phyloP scores from a whole-genome alignment of 192 early-diverging fungal species.

The Podila clonocystis region DNA sequence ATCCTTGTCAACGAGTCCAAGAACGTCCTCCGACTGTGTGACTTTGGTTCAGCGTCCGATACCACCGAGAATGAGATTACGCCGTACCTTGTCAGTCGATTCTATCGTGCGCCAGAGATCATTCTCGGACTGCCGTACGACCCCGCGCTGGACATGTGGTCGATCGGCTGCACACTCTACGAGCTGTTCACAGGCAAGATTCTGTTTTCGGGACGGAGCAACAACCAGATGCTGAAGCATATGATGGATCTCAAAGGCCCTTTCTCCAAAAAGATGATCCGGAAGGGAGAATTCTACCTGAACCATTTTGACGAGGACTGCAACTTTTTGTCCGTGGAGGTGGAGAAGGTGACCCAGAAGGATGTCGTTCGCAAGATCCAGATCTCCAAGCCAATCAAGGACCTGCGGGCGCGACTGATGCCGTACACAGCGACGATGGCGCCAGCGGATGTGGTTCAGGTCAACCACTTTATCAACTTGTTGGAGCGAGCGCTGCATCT shows the following conservation, averaged over 20 bases:
- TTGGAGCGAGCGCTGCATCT: slow-evolving; percentile 86
- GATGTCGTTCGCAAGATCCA: slow-evolving; percentile 75
- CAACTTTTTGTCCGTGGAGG: slow-evolving; percentile 71
- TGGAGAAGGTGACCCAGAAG: slow-evolving; percentile 70
- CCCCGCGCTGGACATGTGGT: slow-evolving; percentile 94
- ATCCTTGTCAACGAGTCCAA: slow-evolving; percentile 89
- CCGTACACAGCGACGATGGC: slow-evolving; percentile 61
- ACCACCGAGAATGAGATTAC: slow-evolving; percentile 92
- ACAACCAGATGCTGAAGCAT: slow-evolving; percentile 95
- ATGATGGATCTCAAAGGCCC: slow-evolving; percentile 96
- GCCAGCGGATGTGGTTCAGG: slow-evolving; percentile 67
- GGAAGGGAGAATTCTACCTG: slow-evolving; percentile 80
- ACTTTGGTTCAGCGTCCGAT: slow-evolving; percentile 93
- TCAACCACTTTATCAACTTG: slow-evolving; percentile 82
- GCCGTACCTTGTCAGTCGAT: slow-evolving; percentile 94
- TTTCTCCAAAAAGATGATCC: slow-evolving; percentile 85
- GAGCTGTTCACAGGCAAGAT: slow-evolving; percentile 97
- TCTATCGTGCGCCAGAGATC: slow-evolving; percentile 98
- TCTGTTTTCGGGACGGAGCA: slow-evolving; percentile 91
- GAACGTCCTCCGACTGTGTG: slow-evolving; percentile 88
- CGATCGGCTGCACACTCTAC: slow-evolving; percentile 92
- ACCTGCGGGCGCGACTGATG: slow-evolving; percentile 76
- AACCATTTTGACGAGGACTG: slow-evolving; percentile 91
- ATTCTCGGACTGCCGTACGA: slow-evolving; percentile 93
- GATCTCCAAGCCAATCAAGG: slow-evolving; percentile 72